Evolutionary conservation across 2,329 filamentous ascomycete genomes (phyloP).

Genomic region (Aplosporella prunicola): DNA sequence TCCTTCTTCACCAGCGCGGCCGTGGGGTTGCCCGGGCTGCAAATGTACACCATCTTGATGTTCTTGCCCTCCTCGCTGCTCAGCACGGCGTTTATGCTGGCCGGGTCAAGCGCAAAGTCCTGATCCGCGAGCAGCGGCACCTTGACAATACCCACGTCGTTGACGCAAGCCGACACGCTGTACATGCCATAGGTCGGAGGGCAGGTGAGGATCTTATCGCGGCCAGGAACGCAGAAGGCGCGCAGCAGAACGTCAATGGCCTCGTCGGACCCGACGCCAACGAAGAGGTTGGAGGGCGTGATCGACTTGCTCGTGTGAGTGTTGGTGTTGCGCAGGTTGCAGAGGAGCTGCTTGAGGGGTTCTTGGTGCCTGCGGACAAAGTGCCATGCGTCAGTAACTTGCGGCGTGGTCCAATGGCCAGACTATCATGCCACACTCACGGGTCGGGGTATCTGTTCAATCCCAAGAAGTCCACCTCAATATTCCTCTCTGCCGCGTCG

Average conservation of each 20-base stretch:
- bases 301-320: constrained; percentile 65
- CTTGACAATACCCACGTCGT: constrained; percentile 78
- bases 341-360: constrained; percentile 77
- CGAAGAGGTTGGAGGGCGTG: constrained; percentile 76
- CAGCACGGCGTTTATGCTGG: constrained; percentile 56
- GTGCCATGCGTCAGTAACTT: background rate
- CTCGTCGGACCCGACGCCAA: constrained; percentile 93
- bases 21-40: constrained; percentile 92
- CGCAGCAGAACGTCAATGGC: constrained; percentile 90
- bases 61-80: constrained; percentile 42
- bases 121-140: constrained; percentile 70
- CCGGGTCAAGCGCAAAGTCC: constrained; percentile 63
- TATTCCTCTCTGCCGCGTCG: constrained; percentile 30
- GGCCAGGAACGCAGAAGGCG: constrained; percentile 81
- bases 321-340: constrained; percentile 77
- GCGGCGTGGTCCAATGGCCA: background rate
- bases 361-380: constrained; percentile 53
- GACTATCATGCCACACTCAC: constrained; percentile 26
- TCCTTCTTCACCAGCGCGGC: constrained; percentile 66
- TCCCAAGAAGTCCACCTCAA: constrained; percentile 65
- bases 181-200: constrained; percentile 99
- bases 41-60: constrained; percentile 87
- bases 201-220: constrained; percentile 86
- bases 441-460: constrained; percentile 95
- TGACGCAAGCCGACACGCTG: constrained; percentile 83